Evolutionary conservation across 2,329 filamentous ascomycete species (phyloP).

Genomic region (Fusarium illudens): DNA sequence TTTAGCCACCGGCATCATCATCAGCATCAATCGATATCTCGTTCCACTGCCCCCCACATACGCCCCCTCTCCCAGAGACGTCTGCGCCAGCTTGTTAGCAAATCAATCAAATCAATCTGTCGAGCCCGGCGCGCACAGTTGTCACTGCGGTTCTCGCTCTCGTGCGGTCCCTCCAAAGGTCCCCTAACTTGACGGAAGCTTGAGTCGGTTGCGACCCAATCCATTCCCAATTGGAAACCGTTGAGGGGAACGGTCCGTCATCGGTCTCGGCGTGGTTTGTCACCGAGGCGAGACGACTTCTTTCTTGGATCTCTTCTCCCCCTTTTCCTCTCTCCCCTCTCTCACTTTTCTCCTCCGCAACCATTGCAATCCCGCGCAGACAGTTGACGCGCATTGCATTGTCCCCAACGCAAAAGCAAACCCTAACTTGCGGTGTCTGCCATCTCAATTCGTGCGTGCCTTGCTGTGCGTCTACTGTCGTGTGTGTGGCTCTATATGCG

Average conservation of each 20-base stretch:
- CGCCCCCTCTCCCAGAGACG: slow-evolving; percentile 17
- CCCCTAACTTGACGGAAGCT: slow-evolving; percentile 10
- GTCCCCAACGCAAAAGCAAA: slow-evolving; percentile 4
- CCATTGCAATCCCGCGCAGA: slow-evolving; percentile 18
- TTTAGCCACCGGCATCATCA: slow-evolving; percentile 23
- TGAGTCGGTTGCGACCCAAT: slow-evolving; percentile 31
- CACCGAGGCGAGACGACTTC: slow-evolving; percentile 9
- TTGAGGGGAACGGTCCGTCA: slow-evolving; percentile 19
- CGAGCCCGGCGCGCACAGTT: slow-evolving; percentile 17
- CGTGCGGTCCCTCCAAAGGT: slow-evolving; percentile 8
- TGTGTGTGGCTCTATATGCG: slow-evolving; percentile 33
- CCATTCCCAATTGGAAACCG: slow-evolving; percentile 34
- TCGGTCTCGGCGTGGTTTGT: slow-evolving; percentile 19
- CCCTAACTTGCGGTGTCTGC: slow-evolving; percentile 6
- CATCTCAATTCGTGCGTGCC: slow-evolving; percentile 7
- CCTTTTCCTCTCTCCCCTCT: slow-evolving; percentile 4
- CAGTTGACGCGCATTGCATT: slow-evolving; percentile 1
- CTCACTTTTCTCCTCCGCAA: slow-evolving; percentile 6
- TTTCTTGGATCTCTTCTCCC: slow-evolving; percentile 11
- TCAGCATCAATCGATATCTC: slow-evolving; percentile 42
- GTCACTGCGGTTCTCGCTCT: slow-evolving; percentile 19
- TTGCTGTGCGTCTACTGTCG: slow-evolving; percentile 17
- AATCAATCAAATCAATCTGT: slow-evolving; percentile 19
- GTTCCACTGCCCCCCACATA: slow-evolving; percentile 39
- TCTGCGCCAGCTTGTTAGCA: slow-evolving; percentile 25